Conservation (phyloP, 805 yeast species). For the Isabelozyma pseudorhagii region DNA sequence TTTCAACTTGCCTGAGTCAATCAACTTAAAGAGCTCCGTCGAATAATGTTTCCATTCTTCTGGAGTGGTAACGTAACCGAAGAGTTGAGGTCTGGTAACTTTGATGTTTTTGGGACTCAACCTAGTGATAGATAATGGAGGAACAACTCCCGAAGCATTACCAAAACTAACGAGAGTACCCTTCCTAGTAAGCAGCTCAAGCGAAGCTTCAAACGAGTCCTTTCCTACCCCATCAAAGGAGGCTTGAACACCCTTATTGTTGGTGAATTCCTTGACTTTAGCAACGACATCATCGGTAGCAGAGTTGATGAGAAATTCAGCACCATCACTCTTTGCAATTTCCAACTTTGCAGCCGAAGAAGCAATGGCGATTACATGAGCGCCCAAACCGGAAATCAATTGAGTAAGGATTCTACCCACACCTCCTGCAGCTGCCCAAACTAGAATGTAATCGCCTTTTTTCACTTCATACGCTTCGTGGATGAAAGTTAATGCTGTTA, state of each 20-base stretch:
- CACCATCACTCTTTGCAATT: slow-evolving; percentile 69
- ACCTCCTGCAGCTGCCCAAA: slow-evolving; percentile 97
- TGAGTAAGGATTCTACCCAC: slow-evolving; percentile 76
- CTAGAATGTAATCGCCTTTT: slow-evolving; percentile 66
- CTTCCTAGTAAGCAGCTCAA: slow-evolving; percentile 58
- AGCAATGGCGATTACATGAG: slow-evolving; percentile 80
- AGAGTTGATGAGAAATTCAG: slow-evolving; percentile 63
- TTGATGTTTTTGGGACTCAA: slow-evolving; percentile 63
- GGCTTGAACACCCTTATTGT: slow-evolving; percentile 65
- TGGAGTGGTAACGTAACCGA: slow-evolving; percentile 47
- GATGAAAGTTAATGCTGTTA: slow-evolving; percentile 74
- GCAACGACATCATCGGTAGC: slow-evolving; percentile 53
- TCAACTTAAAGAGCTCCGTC: slow-evolving; percentile 32
- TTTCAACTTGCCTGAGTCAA: slow-evolving; percentile 48
- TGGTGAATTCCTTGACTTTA: slow-evolving; percentile 57
- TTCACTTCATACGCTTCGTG: slow-evolving; percentile 64
- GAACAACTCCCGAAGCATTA: slow-evolving; percentile 81
- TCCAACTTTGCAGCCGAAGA: slow-evolving; percentile 71
- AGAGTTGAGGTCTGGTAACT: slow-evolving; percentile 61
- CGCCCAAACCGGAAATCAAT: slow-evolving; percentile 61
- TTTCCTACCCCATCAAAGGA: slow-evolving; percentile 77
- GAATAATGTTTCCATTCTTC: slow-evolving; percentile 56
- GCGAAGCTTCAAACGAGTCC: slow-evolving; percentile 65
- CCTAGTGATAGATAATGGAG: slow-evolving; percentile 54
- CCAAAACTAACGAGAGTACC: slow-evolving; percentile 81